Evolutionary conservation across 2,329 filamentous ascomycete species (phyloP), one percentile per base, ranked within the genome.

Genomic region (Fusarium sulawesiense): DNA sequence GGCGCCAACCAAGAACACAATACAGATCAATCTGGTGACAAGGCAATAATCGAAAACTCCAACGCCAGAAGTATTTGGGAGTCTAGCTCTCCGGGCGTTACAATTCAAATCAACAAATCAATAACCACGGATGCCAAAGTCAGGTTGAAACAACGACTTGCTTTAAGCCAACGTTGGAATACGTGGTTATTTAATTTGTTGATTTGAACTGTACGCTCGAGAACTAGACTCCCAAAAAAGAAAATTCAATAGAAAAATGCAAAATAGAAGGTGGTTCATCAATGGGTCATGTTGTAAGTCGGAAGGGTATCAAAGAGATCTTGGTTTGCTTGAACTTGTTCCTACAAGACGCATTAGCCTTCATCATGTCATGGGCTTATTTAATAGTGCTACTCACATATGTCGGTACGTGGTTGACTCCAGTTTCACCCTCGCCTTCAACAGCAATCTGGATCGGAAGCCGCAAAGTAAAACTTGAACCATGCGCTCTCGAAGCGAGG

Each of bases 361-460:
- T 16, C 2, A 1, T 4, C 6, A 4, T 7, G 1, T 6, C 14
- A 7, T 0, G 3, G 0, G 4, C 6, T 2, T 11, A 4, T 1
- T 3, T 0, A 14, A 0, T 0, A 2, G 1, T 4, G 4, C 1
- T 4, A 70, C 68, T 70, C 11, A 71, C 69, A 41, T 72, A 71
- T 1, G 56, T 66, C 4, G 69, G 69, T 1, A 72, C 49, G 4
- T 41, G 66, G 21, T 56, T 60, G 2, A 53, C 23, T 2, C 53
- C 60, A 1, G 54, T 47, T 4, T 51, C 46, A 0, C 47, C 45
- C 4, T 48, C 34, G 3, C 49, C 59, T 1, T 70, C 57, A 1
- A 67, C 64, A 0, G 56, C 34, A 6, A 73, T 47, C 11, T 75
- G 63, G 0, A 73, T 8, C 6, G 72, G 72, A 1, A 74, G 20